A percentile compares a stretch with the other conserved stretches of the same genome.
phyloP scores from a whole-genome alignment of 2,329 filamentous ascomycete genomes.

The Colletotrichum sansevieriae region DNA sequence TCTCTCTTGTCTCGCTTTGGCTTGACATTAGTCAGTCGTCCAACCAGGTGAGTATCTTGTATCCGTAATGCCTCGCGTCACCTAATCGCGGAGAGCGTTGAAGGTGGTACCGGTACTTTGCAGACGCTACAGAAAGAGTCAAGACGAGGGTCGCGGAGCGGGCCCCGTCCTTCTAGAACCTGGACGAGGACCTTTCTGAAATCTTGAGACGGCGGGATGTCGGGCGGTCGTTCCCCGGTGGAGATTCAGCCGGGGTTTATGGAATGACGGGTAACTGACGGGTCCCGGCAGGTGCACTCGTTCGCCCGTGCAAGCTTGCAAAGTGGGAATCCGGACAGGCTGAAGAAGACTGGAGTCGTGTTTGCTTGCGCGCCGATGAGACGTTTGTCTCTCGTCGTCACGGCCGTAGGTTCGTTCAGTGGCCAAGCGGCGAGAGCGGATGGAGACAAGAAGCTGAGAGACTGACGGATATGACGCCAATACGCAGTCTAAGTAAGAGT shows the following conservation, averaged over 20 bases:
- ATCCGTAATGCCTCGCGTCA: conserved; percentile 19
- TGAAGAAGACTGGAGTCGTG: conserved; percentile 15
- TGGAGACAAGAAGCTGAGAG: neutral
- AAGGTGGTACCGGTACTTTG: conserved; percentile 12
- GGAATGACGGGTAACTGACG: conserved; percentile 32
- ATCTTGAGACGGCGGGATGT: conserved; percentile 39
- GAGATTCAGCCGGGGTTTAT: conserved; percentile 31
- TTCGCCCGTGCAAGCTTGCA: neutral
- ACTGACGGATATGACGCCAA: neutral
- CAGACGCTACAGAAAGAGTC: conserved; percentile 17
- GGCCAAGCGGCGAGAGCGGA: neutral
- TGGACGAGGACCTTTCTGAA: conserved; percentile 33
- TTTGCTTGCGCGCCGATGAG: neutral
- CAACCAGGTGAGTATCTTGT: conserved; percentile 7
- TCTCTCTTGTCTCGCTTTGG: conserved; percentile 2
- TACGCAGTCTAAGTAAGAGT: no score
- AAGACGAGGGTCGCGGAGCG: conserved; percentile 13
- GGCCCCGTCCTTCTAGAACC: conserved; percentile 39
- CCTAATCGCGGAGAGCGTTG: neutral
- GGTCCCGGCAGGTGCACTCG: conserved; percentile 18
- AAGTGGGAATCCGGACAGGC: conserved; percentile 2
- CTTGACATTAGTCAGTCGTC: conserved; percentile 13
- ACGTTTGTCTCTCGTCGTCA: neutral
- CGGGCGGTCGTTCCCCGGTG: conserved; percentile 39
- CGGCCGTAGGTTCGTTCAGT: neutral